Evolutionary conservation across 306 rosid species (phyloP).

Genomic region (Prunus persica): Prunus_persica_NCBIv2 NC_034015.1:5231501-5232000

Average conservation of each 20-base stretch:
- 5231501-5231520: no score
- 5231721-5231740: background rate
- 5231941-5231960: background rate
- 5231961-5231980: background rate
- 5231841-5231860: background rate
- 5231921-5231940: background rate
- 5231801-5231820: background rate
- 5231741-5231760: background rate
- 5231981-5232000: conserved; percentile 65
- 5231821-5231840: background rate
- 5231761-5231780: background rate
- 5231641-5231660: no score
- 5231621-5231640: no score
- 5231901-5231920: background rate
- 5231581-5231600: no score
- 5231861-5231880: background rate
- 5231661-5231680: no score
- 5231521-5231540: no score
- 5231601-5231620: no score
- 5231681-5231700: background rate
- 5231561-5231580: no score
- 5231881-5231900: background rate
- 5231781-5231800: background rate
- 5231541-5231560: no score
- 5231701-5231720: background rate